A percentile compares a stretch with the other conserved stretches of the same genome.
These are phyloP conservation scores for Cylindrotheca closterium DNA, from an alignment of 108 stramenopile genomes.

Conservation along the genomic window DNA sequence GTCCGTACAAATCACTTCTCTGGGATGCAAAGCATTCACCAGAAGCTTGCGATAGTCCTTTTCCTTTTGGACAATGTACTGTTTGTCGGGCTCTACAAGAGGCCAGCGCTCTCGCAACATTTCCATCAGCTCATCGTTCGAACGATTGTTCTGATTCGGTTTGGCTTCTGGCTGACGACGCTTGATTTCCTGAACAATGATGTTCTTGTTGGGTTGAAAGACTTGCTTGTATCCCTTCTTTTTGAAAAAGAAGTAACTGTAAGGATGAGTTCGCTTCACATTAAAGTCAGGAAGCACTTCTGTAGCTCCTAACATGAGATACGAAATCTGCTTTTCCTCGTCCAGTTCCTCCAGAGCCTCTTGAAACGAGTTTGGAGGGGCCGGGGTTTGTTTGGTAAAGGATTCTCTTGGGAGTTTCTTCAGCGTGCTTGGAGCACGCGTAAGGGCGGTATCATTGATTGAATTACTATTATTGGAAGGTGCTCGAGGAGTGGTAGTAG, in stretches of 20 bases:
- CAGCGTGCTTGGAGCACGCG: too few relatives aligned
- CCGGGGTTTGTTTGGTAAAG: too few relatives aligned
- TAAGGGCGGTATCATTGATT: too few relatives aligned
- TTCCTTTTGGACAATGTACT: background rate
- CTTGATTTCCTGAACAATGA: background rate
- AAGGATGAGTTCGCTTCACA: background rate
- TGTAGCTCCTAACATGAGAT: background rate
- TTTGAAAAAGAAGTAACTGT: background rate
- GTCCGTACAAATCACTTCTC: background rate
- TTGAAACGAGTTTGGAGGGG: too few relatives aligned
- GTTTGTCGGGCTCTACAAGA: background rate
- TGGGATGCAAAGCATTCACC: background rate
- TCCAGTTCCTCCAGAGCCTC: background rate
- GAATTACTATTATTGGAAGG: too few relatives aligned
- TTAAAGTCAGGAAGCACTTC: background rate
- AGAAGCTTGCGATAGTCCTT: background rate
- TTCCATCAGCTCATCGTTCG: background rate
- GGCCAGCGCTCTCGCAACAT: background rate
- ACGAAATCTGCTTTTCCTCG: background rate
- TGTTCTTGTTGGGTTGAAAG: background rate
- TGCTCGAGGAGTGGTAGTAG: too few relatives aligned
- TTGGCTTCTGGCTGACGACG: background rate
- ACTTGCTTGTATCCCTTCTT: conserved; percentile 1
- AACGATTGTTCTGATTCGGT: background rate
- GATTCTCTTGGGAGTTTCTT: too few relatives aligned